Evolutionary conservation across 305 asterid genomes (phyloP).

Genomic region (Fraxinus sp.): DNA sequence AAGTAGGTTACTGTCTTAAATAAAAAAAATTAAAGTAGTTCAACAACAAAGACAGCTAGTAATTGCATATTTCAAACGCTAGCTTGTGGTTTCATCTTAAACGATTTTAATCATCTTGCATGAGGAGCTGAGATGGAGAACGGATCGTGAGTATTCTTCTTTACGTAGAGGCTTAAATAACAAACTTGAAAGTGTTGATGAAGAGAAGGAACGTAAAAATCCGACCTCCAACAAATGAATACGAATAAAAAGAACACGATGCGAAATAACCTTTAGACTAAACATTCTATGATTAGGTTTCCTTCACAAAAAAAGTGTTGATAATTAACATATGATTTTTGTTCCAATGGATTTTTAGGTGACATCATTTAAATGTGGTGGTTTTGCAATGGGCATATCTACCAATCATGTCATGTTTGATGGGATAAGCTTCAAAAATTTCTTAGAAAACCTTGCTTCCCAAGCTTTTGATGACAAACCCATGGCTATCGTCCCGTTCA

Average conservation of each 20-base stretch:
- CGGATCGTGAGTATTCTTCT: neutral
- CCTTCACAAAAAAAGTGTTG: neutral
- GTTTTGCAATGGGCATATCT: conserved; percentile 68
- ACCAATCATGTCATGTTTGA: conserved; percentile 72
- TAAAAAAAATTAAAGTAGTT: neutral
- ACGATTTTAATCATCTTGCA: too few relatives aligned
- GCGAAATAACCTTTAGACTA: neutral
- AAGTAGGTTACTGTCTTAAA: neutral
- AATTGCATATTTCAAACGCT: neutral
- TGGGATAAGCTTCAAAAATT: conserved; percentile 67
- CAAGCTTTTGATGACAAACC: conserved; percentile 65
- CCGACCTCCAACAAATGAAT: neutral
- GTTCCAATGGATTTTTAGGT: conserved; percentile 33
- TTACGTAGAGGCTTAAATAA: neutral
- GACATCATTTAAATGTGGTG: conserved; percentile 85
- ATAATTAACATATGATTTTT: neutral
- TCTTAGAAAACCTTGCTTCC: conserved; percentile 76
- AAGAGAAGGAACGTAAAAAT: neutral
- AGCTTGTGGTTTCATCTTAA: neutral
- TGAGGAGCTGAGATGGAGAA: neutral
- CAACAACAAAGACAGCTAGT: neutral
- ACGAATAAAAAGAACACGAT: neutral
- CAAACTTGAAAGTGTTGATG: neutral
- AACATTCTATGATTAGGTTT: neutral
- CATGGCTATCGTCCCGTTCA: conserved; percentile 49